Evolutionary conservation across 1,284 basidiomycete genomes (phyloP), one percentile per base, ranked within the genome.

Genomic region (Pseudozyma sp.): DNA sequence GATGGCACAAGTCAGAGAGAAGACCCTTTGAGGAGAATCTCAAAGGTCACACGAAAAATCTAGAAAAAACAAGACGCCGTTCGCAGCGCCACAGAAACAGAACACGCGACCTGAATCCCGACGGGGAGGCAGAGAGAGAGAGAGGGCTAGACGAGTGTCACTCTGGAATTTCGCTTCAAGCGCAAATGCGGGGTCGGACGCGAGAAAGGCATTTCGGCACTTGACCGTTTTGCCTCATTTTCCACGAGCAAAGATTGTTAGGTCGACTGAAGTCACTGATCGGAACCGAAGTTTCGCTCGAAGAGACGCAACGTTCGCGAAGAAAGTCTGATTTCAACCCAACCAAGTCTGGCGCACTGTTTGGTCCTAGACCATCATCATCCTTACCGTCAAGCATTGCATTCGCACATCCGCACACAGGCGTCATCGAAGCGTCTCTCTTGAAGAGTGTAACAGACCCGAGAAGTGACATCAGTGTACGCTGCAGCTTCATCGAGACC

Each of bases 171-270:
- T 33, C 29, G 10, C 24, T 40, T 19, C 13, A 8, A 40, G n/a
- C 35, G 14, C 55, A 59, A 68, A 62, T 59, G 66, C 66, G 66
- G 66, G 60, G 66, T 54, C 49, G 58, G 24, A 44, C 43, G 44
- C 40, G 52, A 48, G 55, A 49, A 14, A 52, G 51, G 51, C 51
- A 53, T 44, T 40, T 37, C 19, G 47, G 10, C 24, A 24, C 24
- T 24, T 24, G 24, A 24, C 24, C 24, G 24, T 7, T 40, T 37
- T 37, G 35, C 35, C 8, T 37, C 4, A 24, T 24, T 24, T 24
- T 24, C 24, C 24, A 24, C 24, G 1, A 24, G 24, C 24, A 24
- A 24, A 24, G 24, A 24, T 2, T 24, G 24, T 24, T 24, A 24
- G 24, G 24, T 24, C 4, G 24, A 2, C 24, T 24, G 4, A 1